Conservation (phyloP, 192 early-diverging fungal species). For the Anaeromyces robustus region DNA sequence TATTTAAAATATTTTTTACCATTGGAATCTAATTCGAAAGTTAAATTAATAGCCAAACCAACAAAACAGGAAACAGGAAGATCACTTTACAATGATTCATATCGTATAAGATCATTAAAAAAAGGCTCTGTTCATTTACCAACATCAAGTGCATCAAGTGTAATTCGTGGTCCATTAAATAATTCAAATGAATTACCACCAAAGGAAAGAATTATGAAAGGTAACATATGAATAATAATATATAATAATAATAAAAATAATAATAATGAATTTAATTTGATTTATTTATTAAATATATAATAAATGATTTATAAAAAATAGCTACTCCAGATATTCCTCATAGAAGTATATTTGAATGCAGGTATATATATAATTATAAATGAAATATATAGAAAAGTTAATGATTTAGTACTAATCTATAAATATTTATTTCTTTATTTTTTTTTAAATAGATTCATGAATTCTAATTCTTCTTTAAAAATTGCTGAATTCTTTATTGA, state of each 20-base stretch:
- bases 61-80: neutral
- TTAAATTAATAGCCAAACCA: neutral
- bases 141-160: neutral
- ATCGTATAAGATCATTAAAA: neutral
- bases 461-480: neutral
- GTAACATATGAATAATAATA: no score
- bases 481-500: neutral
- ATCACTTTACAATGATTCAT: neutral
- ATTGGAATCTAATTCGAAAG: neutral
- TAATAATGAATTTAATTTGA: no score
- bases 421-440: no score
- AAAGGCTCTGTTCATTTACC: neutral
- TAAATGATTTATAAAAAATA: no score
- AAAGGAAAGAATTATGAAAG: no score
- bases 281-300: no score
- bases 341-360: neutral
- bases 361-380: neutral
- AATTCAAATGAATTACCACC: no score
- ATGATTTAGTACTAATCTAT: no score
- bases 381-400: no score
- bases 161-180: no score
- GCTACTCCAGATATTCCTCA: neutral
- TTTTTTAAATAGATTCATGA: neutral
- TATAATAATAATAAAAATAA: no score
- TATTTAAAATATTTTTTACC: neutral